Percentiles rank a stretch among this genome's conserved stretches.
phyloP scores from a whole-genome alignment of 1,139 yeast genomes.

The Zygosaccharomyces sapae region DNA sequence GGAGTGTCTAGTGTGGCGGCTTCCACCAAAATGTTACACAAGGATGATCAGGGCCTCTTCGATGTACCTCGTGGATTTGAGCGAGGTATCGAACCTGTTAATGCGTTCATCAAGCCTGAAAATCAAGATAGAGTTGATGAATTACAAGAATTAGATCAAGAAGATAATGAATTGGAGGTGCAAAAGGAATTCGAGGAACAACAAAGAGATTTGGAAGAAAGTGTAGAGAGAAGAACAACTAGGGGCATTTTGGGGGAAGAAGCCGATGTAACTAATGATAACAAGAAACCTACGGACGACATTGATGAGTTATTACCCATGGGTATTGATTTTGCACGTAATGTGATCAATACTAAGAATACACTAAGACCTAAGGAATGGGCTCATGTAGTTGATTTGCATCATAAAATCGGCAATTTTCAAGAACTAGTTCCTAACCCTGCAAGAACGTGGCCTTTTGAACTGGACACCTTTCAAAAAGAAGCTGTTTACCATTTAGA shows the following conservation, averaged over 20 bases:
- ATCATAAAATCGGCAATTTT: slow-evolving; percentile 79
- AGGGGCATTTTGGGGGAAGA: slow-evolving; percentile 12
- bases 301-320: slow-evolving; percentile 77
- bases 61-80: slow-evolving; percentile 79
- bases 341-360: slow-evolving; percentile 36
- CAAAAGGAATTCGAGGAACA: slow-evolving; percentile 30
- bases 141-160: slow-evolving; percentile 25
- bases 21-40: slow-evolving; percentile 49
- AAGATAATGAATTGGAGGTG: slow-evolving; percentile 31
- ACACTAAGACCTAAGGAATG: slow-evolving; percentile 55
- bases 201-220: slow-evolving; percentile 31
- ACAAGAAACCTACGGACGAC: slow-evolving; percentile 34
- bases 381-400: slow-evolving; percentile 93
- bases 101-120: slow-evolving; percentile 12
- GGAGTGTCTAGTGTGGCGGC: slow-evolving; percentile 19
- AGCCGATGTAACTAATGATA: slow-evolving; percentile 5
- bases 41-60: slow-evolving; percentile 69
- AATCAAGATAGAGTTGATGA: slow-evolving; percentile 21
- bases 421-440: slow-evolving; percentile 84
- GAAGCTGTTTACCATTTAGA: slow-evolving; percentile 96
- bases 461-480: slow-evolving; percentile 90
- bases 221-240: slow-evolving; percentile 28
- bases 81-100: slow-evolving; percentile 56
- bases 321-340: slow-evolving; percentile 49
- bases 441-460: slow-evolving; percentile 92